These are phyloP conservation scores for Ilex paraguariensis DNA, from an alignment of 305 asterid species.

Conservation along the genomic window DNA sequence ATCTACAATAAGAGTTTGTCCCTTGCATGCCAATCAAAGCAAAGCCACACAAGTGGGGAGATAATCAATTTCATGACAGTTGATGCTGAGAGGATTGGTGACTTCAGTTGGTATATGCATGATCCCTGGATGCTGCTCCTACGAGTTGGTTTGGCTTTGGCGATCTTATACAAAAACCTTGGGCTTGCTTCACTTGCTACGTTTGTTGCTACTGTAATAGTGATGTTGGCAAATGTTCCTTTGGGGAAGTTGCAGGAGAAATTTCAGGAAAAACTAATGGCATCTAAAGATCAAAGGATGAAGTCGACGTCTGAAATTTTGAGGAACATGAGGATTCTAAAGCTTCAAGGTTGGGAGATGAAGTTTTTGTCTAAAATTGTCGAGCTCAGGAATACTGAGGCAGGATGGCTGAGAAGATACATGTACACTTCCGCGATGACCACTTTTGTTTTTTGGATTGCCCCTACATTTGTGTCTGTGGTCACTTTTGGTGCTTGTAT, in stretches of 20 bases:
- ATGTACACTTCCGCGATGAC: background rate
- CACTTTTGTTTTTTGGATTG: background rate
- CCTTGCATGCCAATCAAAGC: background rate
- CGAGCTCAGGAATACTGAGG: background rate
- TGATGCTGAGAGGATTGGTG: constrained; percentile 6
- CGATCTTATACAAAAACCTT: background rate
- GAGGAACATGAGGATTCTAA: constrained; percentile 8
- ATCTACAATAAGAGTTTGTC: constrained; percentile 4
- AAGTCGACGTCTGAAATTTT: constrained; percentile 3
- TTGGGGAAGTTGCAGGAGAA: constrained; percentile 2
- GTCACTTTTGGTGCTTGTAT: constrained; percentile 2
- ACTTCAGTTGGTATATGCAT: constrained; percentile 3
- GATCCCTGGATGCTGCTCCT: background rate
- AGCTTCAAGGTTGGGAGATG: constrained; percentile 7
- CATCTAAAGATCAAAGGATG: constrained; percentile 4
- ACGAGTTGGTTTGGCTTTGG: background rate
- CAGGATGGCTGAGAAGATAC: background rate
- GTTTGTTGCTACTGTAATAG: background rate
- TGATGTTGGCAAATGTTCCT: constrained; percentile 2
- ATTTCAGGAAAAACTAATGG: background rate
- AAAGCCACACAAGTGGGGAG: constrained; percentile 1
- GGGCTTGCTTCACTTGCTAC: constrained; percentile 1
- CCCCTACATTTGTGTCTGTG: constrained; percentile 1
- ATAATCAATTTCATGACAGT: constrained; percentile 1
- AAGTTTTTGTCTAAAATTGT: background rate